Evolutionary conservation across 2,329 filamentous ascomycete species (phyloP).

Genomic region (Colletotrichum tropicale): DNA sequence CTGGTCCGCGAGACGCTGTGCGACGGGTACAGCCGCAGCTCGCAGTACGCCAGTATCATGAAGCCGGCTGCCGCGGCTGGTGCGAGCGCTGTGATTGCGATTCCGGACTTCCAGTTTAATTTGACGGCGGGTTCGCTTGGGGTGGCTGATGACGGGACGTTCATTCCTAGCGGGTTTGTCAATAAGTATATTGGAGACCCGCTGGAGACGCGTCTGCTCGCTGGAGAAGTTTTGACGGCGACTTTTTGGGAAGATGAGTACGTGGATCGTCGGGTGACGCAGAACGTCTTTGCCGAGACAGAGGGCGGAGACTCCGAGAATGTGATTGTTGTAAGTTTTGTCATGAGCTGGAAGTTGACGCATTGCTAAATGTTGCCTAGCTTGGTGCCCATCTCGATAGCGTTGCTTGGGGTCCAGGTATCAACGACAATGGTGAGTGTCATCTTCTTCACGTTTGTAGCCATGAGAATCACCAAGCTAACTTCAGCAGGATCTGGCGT

Average conservation of each 20-base stretch:
- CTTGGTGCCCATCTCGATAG: conserved; percentile 49
- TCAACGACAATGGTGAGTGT: conserved; percentile 47
- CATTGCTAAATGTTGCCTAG: neutral
- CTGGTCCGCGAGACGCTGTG: conserved; percentile 34
- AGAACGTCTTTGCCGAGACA: conserved; percentile 51
- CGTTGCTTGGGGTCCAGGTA: conserved; percentile 46
- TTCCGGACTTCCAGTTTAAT: conserved; percentile 32
- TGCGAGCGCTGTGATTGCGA: conserved; percentile 32
- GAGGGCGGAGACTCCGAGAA: conserved; percentile 46
- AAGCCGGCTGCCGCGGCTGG: conserved; percentile 32
- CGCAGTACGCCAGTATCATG: conserved; percentile 31
- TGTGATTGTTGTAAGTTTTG: conserved; percentile 32
- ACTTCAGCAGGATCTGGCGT: conserved; percentile 33
- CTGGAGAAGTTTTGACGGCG: conserved; percentile 35
- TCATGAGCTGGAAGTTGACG: rapidly evolving
- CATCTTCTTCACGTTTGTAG: rapidly evolving
- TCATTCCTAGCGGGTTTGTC: conserved; percentile 31
- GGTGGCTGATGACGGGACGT: conserved; percentile 28
- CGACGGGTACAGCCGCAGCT: conserved; percentile 14
- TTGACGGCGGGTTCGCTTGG: conserved; percentile 33
- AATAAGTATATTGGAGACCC: conserved; percentile 32
- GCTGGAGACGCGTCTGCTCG: conserved; percentile 31
- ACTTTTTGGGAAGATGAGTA: conserved; percentile 38
- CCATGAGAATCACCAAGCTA: neutral
- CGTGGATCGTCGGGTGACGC: conserved; percentile 42